phyloP scores from a whole-genome alignment of 768 basidiomycete species.

The Crepidotus variabilis region DNA sequence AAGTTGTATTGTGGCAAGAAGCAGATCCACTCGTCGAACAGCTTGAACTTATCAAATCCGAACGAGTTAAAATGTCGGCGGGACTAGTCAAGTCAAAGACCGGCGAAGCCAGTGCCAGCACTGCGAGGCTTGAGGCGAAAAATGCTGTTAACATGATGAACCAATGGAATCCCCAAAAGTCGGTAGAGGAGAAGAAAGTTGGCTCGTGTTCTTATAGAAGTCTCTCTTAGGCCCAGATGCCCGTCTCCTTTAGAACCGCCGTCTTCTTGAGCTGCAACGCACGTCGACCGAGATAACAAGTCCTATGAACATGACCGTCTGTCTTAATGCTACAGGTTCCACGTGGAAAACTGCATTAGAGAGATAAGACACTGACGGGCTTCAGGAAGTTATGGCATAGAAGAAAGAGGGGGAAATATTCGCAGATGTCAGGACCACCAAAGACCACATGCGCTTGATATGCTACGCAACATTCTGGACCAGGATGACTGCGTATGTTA shows the following conservation, averaged over 20 bases:
- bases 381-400: background rate
- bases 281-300: background rate
- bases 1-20: slow-evolving; percentile 53
- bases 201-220: too few relatives aligned
- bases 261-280: background rate
- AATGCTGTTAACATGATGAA: background rate
- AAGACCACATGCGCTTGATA: too few relatives aligned
- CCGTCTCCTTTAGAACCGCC: too few relatives aligned
- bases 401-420: background rate
- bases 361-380: background rate
- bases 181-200: too few relatives aligned
- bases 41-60: slow-evolving; percentile 36
- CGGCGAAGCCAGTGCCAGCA: background rate
- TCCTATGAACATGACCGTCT: background rate
- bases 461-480: too few relatives aligned
- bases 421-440: background rate
- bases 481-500: too few relatives aligned
- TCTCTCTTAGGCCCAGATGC: too few relatives aligned
- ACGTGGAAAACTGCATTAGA: background rate
- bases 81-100: background rate
- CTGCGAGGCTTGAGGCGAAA: background rate
- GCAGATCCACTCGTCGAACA: slow-evolving; percentile 45
- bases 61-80: slow-evolving; percentile 20
- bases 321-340: background rate
- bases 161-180: too few relatives aligned